These are phyloP conservation scores for Camellia granthamiana DNA, from an alignment of 148 eudicot species.

Conservation along the genomic window DNA sequence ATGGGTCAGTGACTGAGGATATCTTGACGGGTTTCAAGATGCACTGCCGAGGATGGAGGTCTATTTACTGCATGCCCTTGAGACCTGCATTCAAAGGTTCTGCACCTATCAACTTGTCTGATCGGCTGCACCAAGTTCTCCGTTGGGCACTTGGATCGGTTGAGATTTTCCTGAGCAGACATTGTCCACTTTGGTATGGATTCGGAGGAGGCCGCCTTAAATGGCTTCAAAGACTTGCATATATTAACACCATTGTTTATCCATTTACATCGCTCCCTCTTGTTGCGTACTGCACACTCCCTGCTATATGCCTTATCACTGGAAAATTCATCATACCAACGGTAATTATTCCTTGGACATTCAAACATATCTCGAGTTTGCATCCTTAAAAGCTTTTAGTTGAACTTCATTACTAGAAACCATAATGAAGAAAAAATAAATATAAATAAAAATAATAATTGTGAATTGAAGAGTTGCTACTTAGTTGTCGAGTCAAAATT, in stretches of 20 bases:
- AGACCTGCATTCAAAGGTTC: slow-evolving; percentile 99
- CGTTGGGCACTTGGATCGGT: slow-evolving; percentile 99
- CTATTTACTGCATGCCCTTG: slow-evolving; percentile 94
- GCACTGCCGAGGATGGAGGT: slow-evolving; percentile 99
- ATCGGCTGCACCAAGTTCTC: slow-evolving; percentile 91
- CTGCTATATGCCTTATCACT: slow-evolving; percentile 94
- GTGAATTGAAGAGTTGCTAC: no score
- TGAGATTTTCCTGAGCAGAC: slow-evolving; percentile 95
- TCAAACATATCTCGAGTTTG: background rate
- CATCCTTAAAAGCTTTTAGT: no score
- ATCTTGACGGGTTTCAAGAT: slow-evolving; percentile 96
- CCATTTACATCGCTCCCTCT: slow-evolving; percentile 97
- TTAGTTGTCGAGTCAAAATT: no score
- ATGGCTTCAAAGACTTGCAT: slow-evolving; percentile 96
- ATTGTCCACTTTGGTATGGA: slow-evolving; percentile 98
- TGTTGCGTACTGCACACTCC: slow-evolving; percentile 80
- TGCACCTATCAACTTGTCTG: slow-evolving; percentile 97
- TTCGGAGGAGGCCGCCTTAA: slow-evolving; percentile 93
- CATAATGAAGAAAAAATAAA: no score
- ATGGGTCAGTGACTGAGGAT: slow-evolving; percentile 98
- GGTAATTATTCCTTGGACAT: slow-evolving; percentile 42
- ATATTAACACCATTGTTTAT: slow-evolving; percentile 91
- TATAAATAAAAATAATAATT: no score
- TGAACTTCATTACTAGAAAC: no score
- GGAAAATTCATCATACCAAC: slow-evolving; percentile 99